Conservation (phyloP, 306 rosid species). For the Castanea sativa region DNA sequence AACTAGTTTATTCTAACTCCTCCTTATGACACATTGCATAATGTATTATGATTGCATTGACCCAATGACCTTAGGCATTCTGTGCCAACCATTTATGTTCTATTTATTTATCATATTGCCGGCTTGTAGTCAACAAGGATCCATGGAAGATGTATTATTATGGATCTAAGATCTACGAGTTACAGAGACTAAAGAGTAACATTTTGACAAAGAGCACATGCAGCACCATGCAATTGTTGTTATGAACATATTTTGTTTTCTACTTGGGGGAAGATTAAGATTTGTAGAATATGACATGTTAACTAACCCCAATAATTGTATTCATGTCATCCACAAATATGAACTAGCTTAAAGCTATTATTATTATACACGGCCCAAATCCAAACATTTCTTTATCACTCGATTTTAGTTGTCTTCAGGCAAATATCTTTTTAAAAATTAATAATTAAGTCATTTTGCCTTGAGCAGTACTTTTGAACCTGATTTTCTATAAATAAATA, state of each 20-base stretch:
- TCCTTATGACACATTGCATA: not conserved
- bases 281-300: constrained; percentile 17
- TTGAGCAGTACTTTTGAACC: too few species aligned
- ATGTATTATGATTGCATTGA: not conserved
- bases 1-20: not conserved
- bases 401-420: too few species aligned
- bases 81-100: not conserved
- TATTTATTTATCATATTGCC: not conserved
- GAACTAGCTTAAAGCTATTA: not conserved
- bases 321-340: constrained; percentile 15
- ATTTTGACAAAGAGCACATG: constrained; percentile 25
- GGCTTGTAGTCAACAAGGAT: constrained; percentile 15
- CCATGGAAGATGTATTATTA: constrained; percentile 9
- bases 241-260: not conserved
- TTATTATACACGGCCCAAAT: not conserved
- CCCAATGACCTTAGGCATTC: not conserved
- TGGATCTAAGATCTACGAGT: constrained; percentile 19
- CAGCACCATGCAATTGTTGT: constrained; percentile 1
- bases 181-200: not conserved
- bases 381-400: too few species aligned
- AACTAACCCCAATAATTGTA: constrained; percentile 19
- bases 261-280: not conserved
- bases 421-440: too few species aligned
- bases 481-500: too few species aligned
- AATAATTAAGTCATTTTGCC: too few species aligned